Conservation (phyloP, 225 moss, liverwort and hornwort species). For the Pseudisothecium myosuroides region DNA sequence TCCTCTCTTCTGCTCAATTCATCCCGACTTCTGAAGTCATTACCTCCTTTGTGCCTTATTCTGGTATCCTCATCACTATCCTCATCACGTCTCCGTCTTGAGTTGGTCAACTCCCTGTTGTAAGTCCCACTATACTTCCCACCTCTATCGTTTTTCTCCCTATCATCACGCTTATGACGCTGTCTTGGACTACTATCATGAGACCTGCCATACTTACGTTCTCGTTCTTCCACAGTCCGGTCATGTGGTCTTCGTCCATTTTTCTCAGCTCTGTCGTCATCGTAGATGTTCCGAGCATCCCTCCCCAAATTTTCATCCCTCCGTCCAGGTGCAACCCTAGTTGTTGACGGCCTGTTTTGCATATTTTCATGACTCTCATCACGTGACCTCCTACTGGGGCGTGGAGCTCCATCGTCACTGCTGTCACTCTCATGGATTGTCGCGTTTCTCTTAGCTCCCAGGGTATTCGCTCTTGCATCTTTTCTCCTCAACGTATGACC, state of each 20-base stretch:
- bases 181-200: constrained; percentile 6
- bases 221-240: constrained; percentile 5
- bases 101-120: not conserved
- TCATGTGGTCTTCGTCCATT: constrained; percentile 1
- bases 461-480: not conserved
- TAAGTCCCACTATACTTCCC: not conserved
- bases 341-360: not conserved
- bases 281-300: not conserved
- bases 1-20: constrained; percentile 1
- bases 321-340: not conserved
- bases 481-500: not conserved
- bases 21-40: not conserved
- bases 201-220: constrained; percentile 4
- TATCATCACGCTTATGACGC: not conserved
- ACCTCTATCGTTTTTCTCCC: not conserved
- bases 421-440: not conserved
- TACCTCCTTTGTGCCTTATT: not conserved
- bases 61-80: constrained; percentile 4
- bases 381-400: not conserved
- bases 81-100: not conserved
- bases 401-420: constrained; percentile 8
- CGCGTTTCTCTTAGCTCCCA: not conserved
- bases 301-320: constrained; percentile 4
- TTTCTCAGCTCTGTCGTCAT: constrained; percentile 4
- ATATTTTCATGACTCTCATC: constrained; percentile 12